Percentiles rank a stretch among this genome's conserved stretches.
phyloP scores from a whole-genome alignment of 139 green algal species.

The Micractinium conductrix region DNA sequence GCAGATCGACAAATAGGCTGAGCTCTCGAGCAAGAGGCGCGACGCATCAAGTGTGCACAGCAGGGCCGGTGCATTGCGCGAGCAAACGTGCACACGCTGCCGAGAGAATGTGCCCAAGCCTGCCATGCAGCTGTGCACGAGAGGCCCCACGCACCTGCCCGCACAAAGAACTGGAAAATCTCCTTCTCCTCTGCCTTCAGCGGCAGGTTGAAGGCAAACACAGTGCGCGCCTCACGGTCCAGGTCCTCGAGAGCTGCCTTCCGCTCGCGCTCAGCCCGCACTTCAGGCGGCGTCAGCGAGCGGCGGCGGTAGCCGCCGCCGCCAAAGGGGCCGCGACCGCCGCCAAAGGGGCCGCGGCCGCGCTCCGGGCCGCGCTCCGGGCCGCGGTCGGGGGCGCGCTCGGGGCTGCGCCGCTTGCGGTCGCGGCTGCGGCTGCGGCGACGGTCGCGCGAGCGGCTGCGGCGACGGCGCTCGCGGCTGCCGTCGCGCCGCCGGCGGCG shows the following conservation, averaged over 20 bases:
- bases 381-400: background rate
- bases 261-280: constrained; percentile 63
- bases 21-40: too few species aligned
- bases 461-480: constrained; percentile 10
- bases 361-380: background rate
- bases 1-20: too few species aligned
- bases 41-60: too few species aligned
- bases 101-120: background rate
- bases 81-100: background rate
- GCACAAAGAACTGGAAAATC: constrained; percentile 88
- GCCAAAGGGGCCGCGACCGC: background rate
- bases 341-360: background rate
- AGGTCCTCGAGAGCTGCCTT: constrained; percentile 75
- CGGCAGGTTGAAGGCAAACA: constrained; percentile 91
- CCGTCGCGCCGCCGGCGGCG: too few species aligned
- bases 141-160: constrained; percentile 16
- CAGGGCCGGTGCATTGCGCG: too few species aligned
- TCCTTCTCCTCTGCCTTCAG: constrained; percentile 86
- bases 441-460: constrained; percentile 19
- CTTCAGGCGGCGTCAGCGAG: constrained; percentile 48
- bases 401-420: constrained; percentile 2
- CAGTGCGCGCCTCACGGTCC: constrained; percentile 87
- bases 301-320: constrained; percentile 1
- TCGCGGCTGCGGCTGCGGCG: background rate
- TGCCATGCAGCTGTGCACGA: background rate